Evolutionary conservation across 768 basidiomycete species (phyloP), one percentile per base, ranked within the genome.

Genomic region (Agrocybe praecox): DNA sequence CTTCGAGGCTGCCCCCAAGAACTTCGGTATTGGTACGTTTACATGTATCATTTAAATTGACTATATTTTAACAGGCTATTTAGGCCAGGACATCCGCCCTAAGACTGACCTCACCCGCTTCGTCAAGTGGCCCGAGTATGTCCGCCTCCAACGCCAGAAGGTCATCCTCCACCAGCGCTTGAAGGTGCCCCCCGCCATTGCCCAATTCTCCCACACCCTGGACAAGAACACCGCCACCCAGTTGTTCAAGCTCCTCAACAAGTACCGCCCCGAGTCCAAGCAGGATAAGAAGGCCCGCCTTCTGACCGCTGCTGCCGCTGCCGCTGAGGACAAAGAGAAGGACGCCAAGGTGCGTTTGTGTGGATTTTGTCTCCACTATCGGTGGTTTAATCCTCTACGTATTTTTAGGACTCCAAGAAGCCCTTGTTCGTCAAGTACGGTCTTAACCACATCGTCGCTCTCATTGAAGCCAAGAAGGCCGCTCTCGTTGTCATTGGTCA

Each of bases 211-310:
- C n/a, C 85, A 92, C 80, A 95, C 95, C 45, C 82, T 99, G 70
- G 96, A 99, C 86, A 98, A 97, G 86, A 98, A 98, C 85, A 98
- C 96, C 49, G 96, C 96, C 19, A 95, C 92, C 26, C 96, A 98
- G 75, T 77, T 98, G 59, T 98, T 98, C 88, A 96, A 96, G 78
- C 87, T 99, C 59, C 75, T 98, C 46, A 96, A 99, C 88, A 98
- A 98, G 84, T 94, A 95, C 78, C 88, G 92, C 60, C 92, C 93
- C 9, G 94, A 96, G 83, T 88, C 88, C 58, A 96, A 94, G 82
- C 87, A 87, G 72, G 96, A 98, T 85, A 98, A 99, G 87, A 96
- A 96, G 82, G 86, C 88, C 53, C 95, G 95, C 78, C 86, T 98
- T 34, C 76, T 83, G 62, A 84, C 89, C 49, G 77, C 86, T 60